A percentile compares a stretch with the other conserved stretches of the same genome.
Evolutionary conservation across 805 yeast species (phyloP).

Genomic region (Pichia ethanolica): DNA sequence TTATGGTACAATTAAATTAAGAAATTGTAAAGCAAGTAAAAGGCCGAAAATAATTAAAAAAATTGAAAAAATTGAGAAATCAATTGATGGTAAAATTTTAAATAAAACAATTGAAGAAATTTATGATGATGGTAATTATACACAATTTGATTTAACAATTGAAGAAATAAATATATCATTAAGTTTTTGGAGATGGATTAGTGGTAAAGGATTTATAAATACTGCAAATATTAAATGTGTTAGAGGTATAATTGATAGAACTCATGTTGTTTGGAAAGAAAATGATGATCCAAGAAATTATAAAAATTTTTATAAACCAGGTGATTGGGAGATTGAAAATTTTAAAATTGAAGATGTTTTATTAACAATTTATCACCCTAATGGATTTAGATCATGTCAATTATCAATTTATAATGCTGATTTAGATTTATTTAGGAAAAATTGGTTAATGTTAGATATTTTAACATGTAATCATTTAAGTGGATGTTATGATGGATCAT

Average conservation of each 20-base stretch:
- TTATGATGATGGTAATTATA: conserved; percentile 86
- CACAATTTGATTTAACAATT: conserved; percentile 88
- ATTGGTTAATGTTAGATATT: conserved; percentile 88
- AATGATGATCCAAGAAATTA: conserved; percentile 79
- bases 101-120: conserved; percentile 11
- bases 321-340: conserved; percentile 87
- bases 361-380: conserved; percentile 76
- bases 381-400: conserved; percentile 71
- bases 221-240: conserved; percentile 76
- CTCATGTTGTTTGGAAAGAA: conserved; percentile 77
- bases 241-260: conserved; percentile 88
- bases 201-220: conserved; percentile 81
- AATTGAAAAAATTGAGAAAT: conserved; percentile 27
- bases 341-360: conserved; percentile 80
- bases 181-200: conserved; percentile 79
- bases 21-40: conserved; percentile 77
- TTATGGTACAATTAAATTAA: conserved; percentile 75
- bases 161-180: conserved; percentile 77
- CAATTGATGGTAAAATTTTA: conserved; percentile 7
- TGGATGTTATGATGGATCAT: conserved; percentile 88
- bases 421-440: conserved; percentile 70
- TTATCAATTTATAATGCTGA: conserved; percentile 87
- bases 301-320: conserved; percentile 64
- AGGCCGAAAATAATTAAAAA: conserved; percentile 51
- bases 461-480: conserved; percentile 77